Conservation (phyloP, 108 stramenopile species). For the Bacterosira constricta region DNA sequence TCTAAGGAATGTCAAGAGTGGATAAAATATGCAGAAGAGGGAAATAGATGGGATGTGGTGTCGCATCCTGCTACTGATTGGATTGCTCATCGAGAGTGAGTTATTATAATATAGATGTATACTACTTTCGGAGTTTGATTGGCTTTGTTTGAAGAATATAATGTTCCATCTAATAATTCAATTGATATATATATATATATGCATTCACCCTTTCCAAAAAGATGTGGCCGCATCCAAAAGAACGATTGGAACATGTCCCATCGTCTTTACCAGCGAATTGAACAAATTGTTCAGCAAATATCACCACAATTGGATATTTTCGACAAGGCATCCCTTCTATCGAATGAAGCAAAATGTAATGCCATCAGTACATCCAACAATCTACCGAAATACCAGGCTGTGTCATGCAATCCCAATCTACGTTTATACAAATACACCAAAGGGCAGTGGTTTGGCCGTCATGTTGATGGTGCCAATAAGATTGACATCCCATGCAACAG, state of each 20-base stretch:
- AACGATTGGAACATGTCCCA: slow-evolving; percentile 53
- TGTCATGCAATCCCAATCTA: slow-evolving; percentile 86
- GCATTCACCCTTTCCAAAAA: too few relatives aligned
- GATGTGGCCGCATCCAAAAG: slow-evolving; percentile 55
- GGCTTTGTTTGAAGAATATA: too few relatives aligned
- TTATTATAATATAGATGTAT: background rate
- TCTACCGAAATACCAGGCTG: slow-evolving; percentile 44
- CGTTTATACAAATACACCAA: slow-evolving; percentile 83
- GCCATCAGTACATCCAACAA: slow-evolving; percentile 14
- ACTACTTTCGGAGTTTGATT: too few relatives aligned
- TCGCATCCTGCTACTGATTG: slow-evolving; percentile 66
- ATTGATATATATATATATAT: too few relatives aligned
- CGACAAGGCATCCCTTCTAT: slow-evolving; percentile 29
- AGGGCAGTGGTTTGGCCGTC: slow-evolving; percentile 87
- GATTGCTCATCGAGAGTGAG: slow-evolving; percentile 81
- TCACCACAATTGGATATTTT: slow-evolving; percentile 35
- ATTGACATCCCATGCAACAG: slow-evolving; percentile 16
- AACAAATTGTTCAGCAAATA: slow-evolving; percentile 11
- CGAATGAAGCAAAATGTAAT: slow-evolving; percentile 38
- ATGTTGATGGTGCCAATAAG: slow-evolving; percentile 74
- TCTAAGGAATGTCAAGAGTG: slow-evolving; percentile 79
- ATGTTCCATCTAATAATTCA: too few relatives aligned
- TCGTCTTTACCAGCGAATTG: slow-evolving; percentile 52
- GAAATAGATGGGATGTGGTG: slow-evolving; percentile 52
- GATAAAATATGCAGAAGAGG: slow-evolving; percentile 73